Base-by-base conservation (phyloP, 768 basidiomycete species). In the Tephrocybe rancida region DNA sequence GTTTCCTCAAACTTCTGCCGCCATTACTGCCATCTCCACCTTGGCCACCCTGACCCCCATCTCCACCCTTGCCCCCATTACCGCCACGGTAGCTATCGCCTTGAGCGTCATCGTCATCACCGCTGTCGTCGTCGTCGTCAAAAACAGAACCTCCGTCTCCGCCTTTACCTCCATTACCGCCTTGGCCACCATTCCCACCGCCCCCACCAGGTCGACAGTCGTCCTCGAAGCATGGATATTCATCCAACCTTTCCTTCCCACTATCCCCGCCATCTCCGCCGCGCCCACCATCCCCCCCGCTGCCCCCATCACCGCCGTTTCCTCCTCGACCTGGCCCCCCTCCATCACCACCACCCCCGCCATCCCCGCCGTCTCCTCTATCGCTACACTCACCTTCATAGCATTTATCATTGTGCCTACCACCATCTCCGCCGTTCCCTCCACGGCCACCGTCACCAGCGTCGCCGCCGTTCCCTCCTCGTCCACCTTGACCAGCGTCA, bases 81-180 rank as follows among this genome's bases (percentile, higher is more conserved):
- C 43, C 43, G n/a, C 43, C 32, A 24, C 21, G 5, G 4, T 43
- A 30, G 35, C 24, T 22, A 16, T 42, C 29, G 30, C n/a, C 8
- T 25, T 5, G 5, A 44, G 3, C 25, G 26, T 44, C 11, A 30
- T 32, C 44, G n/a, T 19, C 14, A 13, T 13, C 42, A n/a, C n/a
- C 50, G 24, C 19, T 14, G n/a, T n/a, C n/a, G n/a, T n/a, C n/a
- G n/a, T n/a, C n/a, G n/a, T n/a, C n/a, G n/a, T n/a, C n/a, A n/a
- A n/a, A n/a, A n/a, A n/a, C n/a, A n/a, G n/a, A n/a, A 2, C 48
- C 35, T 6, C 22, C 46, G 5, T 21, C n/a, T 6, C 49, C 49
- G 26, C 49, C 50, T 11, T 32, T 29, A 3, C 50, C 50, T 3
- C 50, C 50, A 35, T 34, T 22, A 3, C 50, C 50, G n/a, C 50